These are phyloP conservation scores for Grosmannia huntii DNA, from an alignment of 2,329 filamentous ascomycete species.

Conservation along the genomic window DNA sequence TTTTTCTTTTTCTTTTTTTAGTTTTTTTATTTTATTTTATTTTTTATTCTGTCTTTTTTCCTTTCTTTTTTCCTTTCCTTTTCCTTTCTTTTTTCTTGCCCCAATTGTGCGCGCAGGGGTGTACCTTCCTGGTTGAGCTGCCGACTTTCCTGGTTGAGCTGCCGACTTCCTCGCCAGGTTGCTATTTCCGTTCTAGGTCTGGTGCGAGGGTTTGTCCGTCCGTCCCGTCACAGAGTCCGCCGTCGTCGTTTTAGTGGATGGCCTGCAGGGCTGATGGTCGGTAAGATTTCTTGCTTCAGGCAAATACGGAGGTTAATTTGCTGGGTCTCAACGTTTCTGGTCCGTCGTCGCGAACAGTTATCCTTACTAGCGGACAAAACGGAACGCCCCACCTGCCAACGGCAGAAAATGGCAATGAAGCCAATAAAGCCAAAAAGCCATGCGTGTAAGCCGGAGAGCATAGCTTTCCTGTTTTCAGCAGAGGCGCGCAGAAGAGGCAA, in stretches of 20 bases:
- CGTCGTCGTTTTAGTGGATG: not conserved
- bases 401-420: too few relatives aligned
- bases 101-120: not conserved
- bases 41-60: too few relatives aligned
- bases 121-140: not conserved
- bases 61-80: not conserved
- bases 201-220: slow-evolving; percentile 2
- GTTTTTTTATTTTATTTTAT: too few relatives aligned
- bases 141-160: not conserved
- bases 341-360: not conserved
- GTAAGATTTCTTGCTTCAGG: not conserved
- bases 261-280: not conserved
- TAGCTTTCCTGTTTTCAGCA: not conserved
- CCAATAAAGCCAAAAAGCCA: not conserved
- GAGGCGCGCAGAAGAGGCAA: not conserved
- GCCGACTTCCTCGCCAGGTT: not conserved
- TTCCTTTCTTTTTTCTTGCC: not conserved
- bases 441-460: not conserved
- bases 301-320: not conserved
- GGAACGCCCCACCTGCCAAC: not conserved
- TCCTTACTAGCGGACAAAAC: not conserved
- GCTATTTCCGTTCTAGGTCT: slow-evolving; percentile 3
- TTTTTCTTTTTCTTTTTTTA: too few relatives aligned
- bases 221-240: not conserved
- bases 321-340: not conserved